Base-by-base conservation (phyloP, 169 alveolate genomes). In the Plasmodium yoelii region DNA sequence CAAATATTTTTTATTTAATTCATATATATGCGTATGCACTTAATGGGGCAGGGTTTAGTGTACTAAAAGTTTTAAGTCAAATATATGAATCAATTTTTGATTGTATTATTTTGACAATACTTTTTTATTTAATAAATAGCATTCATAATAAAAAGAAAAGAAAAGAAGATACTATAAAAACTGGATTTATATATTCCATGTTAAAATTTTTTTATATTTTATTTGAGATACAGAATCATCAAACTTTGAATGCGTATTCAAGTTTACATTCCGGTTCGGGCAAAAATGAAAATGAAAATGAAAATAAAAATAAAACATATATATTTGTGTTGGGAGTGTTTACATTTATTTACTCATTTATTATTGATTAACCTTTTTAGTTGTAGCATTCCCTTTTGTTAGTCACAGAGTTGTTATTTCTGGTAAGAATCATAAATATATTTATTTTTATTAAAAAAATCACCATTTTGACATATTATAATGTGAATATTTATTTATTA, bases 21-120 rank as follows among this genome's bases (percentile, higher is more conserved):
- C 90, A 82, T 68, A 19, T 82, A 47, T 34, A 67, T 39, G 1
- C 70, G 1, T 82, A 67, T 42, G 90, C 90, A 12, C 67, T 65
- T 64, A 67, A 82, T 70, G 90, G 90, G 18, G 18, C 73, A 19
- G 90, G 90, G 34, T 82, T 82, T 59, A 82, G 84, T 59, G 39
- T 70, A 42, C 64, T 82, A 15, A 82, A 82, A 60, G 90, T 82
- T 46, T 28, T 82, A 24, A 82, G 90, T 51, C 90, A 82, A 70
- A 82, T 82, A 5, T 55, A 44, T 53, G 90, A 82, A 67, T 5
- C 90, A 10, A 82, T 82, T 12, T 82, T 28, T 59, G 90, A 82
- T 56, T 82, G 90, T 28, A 55, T 82, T 42, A 19, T 65, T 10
- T 9, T 82, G 13, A 46, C 68, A 4, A 55, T 67, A 9, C 22